Percentiles rank a stretch among this genome's conserved stretches.
Evolutionary conservation across 768 basidiomycete species (phyloP).

Genomic region (Tylopilus felleus): DNA sequence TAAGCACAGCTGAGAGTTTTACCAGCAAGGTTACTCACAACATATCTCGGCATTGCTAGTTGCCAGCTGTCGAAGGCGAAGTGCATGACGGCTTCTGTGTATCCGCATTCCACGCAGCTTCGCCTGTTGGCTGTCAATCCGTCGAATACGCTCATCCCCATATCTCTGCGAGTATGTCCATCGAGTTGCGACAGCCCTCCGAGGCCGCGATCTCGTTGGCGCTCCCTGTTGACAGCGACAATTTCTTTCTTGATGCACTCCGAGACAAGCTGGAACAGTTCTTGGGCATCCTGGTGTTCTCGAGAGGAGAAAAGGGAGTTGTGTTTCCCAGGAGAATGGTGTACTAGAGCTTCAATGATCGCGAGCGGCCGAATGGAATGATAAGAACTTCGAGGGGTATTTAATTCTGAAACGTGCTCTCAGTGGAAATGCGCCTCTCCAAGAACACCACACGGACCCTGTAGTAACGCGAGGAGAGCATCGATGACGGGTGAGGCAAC

Average conservation of each 20-base stretch:
- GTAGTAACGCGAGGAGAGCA: constrained; percentile 66
- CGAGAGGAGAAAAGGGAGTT: constrained; percentile 77
- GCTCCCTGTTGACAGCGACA: constrained; percentile 68
- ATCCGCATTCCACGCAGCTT: constrained; percentile 86
- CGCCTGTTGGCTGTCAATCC: constrained; percentile 87
- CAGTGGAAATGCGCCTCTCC: constrained; percentile 1
- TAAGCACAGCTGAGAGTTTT: constrained; percentile 8
- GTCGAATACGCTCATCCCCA: constrained; percentile 76
- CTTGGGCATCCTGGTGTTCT: constrained; percentile 98
- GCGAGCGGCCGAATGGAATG: constrained; percentile 66
- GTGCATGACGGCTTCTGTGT: constrained; percentile 92
- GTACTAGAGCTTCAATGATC: constrained; percentile 68
- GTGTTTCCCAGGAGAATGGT: constrained; percentile 48
- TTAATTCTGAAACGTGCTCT: constrained; percentile 47
- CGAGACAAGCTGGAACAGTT: constrained; percentile 91
- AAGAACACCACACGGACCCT: constrained; percentile 42
- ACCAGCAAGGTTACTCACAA: constrained; percentile 41
- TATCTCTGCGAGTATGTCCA: constrained; percentile 32
- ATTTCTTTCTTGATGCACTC: constrained; percentile 88
- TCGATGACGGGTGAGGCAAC: constrained; percentile 87
- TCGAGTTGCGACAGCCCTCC: constrained; percentile 45
- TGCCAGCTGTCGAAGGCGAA: constrained; percentile 87
- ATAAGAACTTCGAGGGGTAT: constrained; percentile 55
- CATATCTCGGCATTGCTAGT: constrained; percentile 63
- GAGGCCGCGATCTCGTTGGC: constrained; percentile 66